Evolutionary conservation across 805 yeast genomes (phyloP).

Genomic region (Starmera pachycereana): DNA sequence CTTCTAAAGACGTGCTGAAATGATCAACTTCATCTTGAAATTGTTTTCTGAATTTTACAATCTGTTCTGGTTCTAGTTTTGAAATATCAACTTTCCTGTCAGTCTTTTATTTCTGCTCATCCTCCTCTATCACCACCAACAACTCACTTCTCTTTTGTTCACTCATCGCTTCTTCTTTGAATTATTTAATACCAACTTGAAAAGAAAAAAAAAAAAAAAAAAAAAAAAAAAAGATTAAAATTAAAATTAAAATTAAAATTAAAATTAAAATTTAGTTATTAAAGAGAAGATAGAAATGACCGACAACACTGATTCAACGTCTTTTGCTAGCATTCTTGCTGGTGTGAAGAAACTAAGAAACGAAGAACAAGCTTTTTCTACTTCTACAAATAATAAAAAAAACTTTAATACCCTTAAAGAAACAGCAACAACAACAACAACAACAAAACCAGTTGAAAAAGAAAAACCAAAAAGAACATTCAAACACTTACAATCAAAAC

Average conservation of each 20-base stretch:
- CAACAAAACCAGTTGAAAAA: background rate
- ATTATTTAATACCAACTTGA: too few species aligned
- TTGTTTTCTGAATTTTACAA: conserved; percentile 71
- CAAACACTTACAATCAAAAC: conserved; percentile 16
- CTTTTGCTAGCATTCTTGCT: conserved; percentile 61
- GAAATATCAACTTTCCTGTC: conserved; percentile 47
- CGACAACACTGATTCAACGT: conserved; percentile 40
- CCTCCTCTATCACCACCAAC: too few species aligned
- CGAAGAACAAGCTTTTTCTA: background rate
- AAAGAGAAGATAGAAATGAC: conserved; percentile 8
- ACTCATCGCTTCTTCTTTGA: conserved; percentile 1
- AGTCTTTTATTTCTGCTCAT: background rate
- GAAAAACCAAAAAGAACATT: conserved; percentile 2
- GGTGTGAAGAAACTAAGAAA: conserved; percentile 54
- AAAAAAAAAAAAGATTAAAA: too few species aligned
- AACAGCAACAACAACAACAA: background rate
- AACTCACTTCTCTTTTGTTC: conserved; percentile 6
- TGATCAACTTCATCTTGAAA: conserved; percentile 82
- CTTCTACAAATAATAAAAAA: conserved; percentile 9
- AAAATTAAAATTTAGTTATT: background rate
- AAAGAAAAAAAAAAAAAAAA: too few species aligned
- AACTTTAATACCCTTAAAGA: background rate
- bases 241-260: too few species aligned
- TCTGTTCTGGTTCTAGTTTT: conserved; percentile 72
- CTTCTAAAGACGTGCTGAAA: conserved; percentile 72